Conservation (phyloP, 352 stramenopile species). For the Pythium sukuiense region DNA sequence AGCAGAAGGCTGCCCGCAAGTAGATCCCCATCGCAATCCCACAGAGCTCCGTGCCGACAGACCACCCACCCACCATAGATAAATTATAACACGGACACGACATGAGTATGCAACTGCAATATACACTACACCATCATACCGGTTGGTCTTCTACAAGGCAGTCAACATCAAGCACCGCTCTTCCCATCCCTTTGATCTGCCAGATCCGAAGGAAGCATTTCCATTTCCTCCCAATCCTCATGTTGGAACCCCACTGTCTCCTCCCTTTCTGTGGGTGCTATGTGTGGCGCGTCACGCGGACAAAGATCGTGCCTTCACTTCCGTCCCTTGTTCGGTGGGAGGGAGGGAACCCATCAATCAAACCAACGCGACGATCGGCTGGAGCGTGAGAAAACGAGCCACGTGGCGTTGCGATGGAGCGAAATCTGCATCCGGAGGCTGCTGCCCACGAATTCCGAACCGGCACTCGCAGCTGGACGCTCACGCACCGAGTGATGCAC, state of each 20-base stretch:
- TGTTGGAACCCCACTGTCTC: neutral
- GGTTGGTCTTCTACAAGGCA: neutral
- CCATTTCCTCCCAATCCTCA: neutral
- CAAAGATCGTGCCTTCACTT: neutral
- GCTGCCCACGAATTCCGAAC: neutral
- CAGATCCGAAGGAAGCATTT: neutral
- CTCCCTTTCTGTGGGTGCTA: neutral
- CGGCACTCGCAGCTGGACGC: neutral
- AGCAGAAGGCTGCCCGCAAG: constrained; percentile 1
- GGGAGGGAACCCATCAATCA: neutral
- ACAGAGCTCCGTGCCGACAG: neutral
- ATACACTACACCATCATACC: too few species aligned
- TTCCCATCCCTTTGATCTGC: neutral
- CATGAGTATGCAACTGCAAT: too few species aligned
- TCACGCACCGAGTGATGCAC: neutral
- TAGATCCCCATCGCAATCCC: neutral
- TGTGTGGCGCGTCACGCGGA: neutral
- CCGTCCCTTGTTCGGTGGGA: neutral
- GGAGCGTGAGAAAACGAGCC: neutral
- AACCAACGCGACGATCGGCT: neutral
- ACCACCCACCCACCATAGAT: neutral
- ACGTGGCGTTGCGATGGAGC: neutral
- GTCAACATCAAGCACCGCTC: neutral
- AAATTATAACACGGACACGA: neutral
- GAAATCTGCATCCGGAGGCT: neutral